Evolutionary conservation across 768 basidiomycete genomes (phyloP).

Genomic region (Boletus reticuloceps): DNA sequence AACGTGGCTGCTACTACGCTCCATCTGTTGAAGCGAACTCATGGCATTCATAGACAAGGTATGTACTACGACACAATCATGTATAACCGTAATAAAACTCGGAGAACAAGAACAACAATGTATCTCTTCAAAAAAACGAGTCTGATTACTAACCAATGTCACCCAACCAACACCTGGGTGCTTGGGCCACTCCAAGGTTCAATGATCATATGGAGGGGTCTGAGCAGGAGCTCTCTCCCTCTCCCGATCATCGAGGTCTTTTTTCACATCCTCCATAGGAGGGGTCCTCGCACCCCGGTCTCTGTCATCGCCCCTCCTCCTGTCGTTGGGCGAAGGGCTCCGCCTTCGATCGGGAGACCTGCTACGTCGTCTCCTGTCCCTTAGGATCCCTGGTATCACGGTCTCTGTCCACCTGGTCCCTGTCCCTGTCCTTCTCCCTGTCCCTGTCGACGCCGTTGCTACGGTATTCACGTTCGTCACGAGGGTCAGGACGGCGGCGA

Average conservation of each 20-base stretch:
- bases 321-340: slow-evolving; percentile 40
- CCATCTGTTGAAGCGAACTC: background rate
- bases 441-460: slow-evolving; percentile 38
- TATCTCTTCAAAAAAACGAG: background rate
- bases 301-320: slow-evolving; percentile 44
- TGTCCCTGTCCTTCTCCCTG: slow-evolving; percentile 35
- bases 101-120: background rate
- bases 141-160: slow-evolving; percentile 6
- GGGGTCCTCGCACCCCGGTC: slow-evolving; percentile 53
- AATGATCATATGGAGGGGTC: slow-evolving; percentile 61
- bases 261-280: slow-evolving; percentile 39
- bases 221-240: slow-evolving; percentile 33
- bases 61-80: slow-evolving; percentile 18
- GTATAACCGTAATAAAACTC: slow-evolving; percentile 2
- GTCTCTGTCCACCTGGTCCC: slow-evolving; percentile 31
- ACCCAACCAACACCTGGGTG: background rate
- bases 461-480: slow-evolving; percentile 38
- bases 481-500: slow-evolving; percentile 41
- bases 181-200: slow-evolving; percentile 14
- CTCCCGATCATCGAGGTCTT: slow-evolving; percentile 41
- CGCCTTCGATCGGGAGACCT: slow-evolving; percentile 47
- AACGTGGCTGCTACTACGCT: background rate
- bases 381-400: slow-evolving; percentile 38
- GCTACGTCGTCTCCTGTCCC: slow-evolving; percentile 50
- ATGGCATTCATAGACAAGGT: slow-evolving; percentile 18